phyloP scores from a whole-genome alignment of 1,284 basidiomycete species.

The Mycena citricolor region DNA sequence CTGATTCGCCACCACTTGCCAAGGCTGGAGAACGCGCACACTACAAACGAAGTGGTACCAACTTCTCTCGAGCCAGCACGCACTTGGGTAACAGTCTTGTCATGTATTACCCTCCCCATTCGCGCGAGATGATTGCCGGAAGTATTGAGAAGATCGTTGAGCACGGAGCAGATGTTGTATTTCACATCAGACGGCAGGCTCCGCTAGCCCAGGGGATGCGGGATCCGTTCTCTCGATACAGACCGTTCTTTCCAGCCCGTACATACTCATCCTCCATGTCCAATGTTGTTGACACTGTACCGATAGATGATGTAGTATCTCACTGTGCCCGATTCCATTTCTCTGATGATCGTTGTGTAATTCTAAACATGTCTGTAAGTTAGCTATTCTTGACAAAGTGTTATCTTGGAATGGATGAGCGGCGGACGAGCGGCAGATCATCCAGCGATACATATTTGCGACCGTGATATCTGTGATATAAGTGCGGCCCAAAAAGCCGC shows the following conservation, averaged over 20 bases:
- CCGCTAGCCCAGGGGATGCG: constrained; percentile 1
- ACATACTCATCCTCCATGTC: constrained; percentile 18
- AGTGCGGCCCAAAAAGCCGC: too few relatives aligned
- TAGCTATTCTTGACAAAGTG: too few relatives aligned
- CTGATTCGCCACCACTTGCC: neutral
- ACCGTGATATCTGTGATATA: too few relatives aligned
- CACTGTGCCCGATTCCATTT: constrained; percentile 17
- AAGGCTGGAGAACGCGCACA: constrained; percentile 15
- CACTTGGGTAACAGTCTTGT: constrained; percentile 27
- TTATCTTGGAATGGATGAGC: too few relatives aligned
- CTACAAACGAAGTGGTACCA: constrained; percentile 15
- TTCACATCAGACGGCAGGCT: constrained; percentile 18
- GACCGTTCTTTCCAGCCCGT: constrained; percentile 19
- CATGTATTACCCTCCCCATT: constrained; percentile 6
- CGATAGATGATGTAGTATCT: constrained; percentile 1
- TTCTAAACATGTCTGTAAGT: constrained; percentile 17
- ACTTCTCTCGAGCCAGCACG: constrained; percentile 15
- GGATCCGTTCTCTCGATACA: constrained; percentile 20
- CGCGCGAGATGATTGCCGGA: constrained; percentile 9
- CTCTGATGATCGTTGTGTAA: constrained; percentile 10
- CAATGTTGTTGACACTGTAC: constrained; percentile 7
- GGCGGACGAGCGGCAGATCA: too few relatives aligned
- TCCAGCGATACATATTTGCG: too few relatives aligned
- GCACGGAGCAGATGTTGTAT: neutral
- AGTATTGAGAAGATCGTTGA: constrained; percentile 20